Base-by-base conservation (phyloP, 2,329 filamentous ascomycete species). In the Aureobasidium subglaciale region DNA sequence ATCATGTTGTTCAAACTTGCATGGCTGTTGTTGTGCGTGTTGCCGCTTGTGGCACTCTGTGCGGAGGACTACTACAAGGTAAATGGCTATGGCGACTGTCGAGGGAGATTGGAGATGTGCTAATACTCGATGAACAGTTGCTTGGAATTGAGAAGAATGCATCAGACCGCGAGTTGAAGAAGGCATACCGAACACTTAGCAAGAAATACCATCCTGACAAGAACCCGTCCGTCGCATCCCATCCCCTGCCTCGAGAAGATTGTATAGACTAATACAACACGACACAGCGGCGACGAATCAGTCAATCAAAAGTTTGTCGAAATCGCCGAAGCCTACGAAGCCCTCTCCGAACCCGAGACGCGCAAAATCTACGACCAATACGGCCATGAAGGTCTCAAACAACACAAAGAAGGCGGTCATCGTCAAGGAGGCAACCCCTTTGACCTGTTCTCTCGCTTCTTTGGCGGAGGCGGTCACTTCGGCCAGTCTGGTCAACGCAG, bases 171-270 rank as follows among this genome's bases (percentile, higher is more conserved):
- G 87, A 97, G 65, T 86, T 99, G 69, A 99, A 99, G 73, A 87
- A 88, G 42, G 91, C 93, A 20, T 99, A 99, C 73, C 84, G 91
- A 58, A 85, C 84, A 58, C 78, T 99, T 10, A 95, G 88, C 76
- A 97, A 97, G 73, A 95, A 95, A 70, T 96, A 82, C 71, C 93
- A 99, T 68, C 93, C 93, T 3, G 93, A 99, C 73, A 99, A 99
- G 81, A 97, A 97, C 65, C 90, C 92, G 86, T 93, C 81, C 65
- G 87, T 41, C 24, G 22, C 24, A 40, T 43, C 57, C 38, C 29
- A 22, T 7, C 29, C 27, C 42, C 30, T 48, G 43, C 13, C 43
- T 18, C 37, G 34, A n/a, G 7, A 30, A 16, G 2, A 25, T n/a
- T 3, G 2, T 20, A 25, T 6, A 13, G 20, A 53, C 30, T 22